phyloP scores from a whole-genome alignment of 805 yeast species.

The Kodamaea hsintzibuensis region DNA sequence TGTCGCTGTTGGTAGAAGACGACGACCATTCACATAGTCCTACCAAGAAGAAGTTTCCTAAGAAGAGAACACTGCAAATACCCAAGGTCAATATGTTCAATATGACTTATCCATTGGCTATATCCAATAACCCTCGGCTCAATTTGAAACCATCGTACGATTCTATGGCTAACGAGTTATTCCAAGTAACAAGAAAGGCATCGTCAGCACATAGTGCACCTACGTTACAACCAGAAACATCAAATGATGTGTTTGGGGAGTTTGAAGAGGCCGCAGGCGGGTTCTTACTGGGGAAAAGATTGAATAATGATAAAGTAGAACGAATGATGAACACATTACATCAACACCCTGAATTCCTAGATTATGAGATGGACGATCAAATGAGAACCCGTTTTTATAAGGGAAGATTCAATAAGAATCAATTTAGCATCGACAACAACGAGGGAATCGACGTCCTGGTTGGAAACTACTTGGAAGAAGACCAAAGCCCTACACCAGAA shows the following conservation, averaged over 20 bases:
- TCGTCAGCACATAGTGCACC: not conserved
- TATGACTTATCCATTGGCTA: conserved; percentile 4
- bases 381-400: conserved; percentile 35
- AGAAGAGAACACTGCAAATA: not conserved
- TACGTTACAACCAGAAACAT: not conserved
- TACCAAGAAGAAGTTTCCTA: not conserved
- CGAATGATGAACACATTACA: conserved; percentile 35
- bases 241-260: conserved; percentile 21
- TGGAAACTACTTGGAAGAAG: conserved; percentile 19
- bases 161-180: conserved; percentile 24
- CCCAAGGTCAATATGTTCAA: not conserved
- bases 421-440: conserved; percentile 16
- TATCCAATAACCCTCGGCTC: conserved; percentile 5
- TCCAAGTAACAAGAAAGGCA: conserved; percentile 23
- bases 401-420: conserved; percentile 30
- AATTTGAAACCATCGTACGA: conserved; percentile 8
- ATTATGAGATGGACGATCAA: conserved; percentile 36
- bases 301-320: conserved; percentile 38
- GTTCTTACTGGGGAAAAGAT: conserved; percentile 18
- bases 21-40: conserved; percentile 2
- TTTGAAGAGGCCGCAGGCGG: conserved; percentile 14
- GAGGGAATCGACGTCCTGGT: conserved; percentile 38
- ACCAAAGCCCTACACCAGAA: conserved; percentile 1
- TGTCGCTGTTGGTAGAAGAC: conserved; percentile 16
- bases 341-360: conserved; percentile 16